Evolutionary conservation across 805 yeast species (phyloP).

Genomic region (Blastobotrys attinorum): DNA sequence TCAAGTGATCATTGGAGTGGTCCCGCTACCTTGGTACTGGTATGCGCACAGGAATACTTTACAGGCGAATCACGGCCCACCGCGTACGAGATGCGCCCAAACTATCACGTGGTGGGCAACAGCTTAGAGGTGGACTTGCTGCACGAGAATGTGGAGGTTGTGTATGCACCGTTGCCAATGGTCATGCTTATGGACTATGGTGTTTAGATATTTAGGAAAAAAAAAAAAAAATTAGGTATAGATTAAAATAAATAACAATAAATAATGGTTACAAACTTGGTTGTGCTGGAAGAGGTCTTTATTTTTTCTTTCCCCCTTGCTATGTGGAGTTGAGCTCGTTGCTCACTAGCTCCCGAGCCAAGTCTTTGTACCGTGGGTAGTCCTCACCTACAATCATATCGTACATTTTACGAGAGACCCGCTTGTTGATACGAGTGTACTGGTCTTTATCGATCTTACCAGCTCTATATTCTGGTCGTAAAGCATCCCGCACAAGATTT

Average conservation of each 20-base stretch:
- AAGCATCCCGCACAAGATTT: slow-evolving; percentile 42
- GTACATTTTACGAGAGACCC: slow-evolving; percentile 55
- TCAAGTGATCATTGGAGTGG: no score
- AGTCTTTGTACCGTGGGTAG: slow-evolving; percentile 6
- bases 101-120: no score
- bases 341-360: slow-evolving; percentile 9
- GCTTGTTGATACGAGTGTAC: slow-evolving; percentile 56
- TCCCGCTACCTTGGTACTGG: no score
- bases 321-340: slow-evolving; percentile 8
- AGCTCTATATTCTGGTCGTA: slow-evolving; percentile 42
- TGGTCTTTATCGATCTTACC: slow-evolving; percentile 30
- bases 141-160: no score
- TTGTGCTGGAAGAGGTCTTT: no score
- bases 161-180: neutral
- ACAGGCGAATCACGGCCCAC: no score
- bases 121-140: no score
- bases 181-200: neutral
- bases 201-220: neutral
- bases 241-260: neutral
- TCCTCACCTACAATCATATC: slow-evolving; percentile 11
- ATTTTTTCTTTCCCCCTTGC: no score
- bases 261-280: no score
- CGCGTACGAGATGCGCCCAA: no score
- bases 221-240: neutral
- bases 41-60: no score